Evolutionary conservation across 805 yeast species (phyloP), one percentile per base, ranked within the genome.

Genomic region (Metschnikowia peoriensis): DNA sequence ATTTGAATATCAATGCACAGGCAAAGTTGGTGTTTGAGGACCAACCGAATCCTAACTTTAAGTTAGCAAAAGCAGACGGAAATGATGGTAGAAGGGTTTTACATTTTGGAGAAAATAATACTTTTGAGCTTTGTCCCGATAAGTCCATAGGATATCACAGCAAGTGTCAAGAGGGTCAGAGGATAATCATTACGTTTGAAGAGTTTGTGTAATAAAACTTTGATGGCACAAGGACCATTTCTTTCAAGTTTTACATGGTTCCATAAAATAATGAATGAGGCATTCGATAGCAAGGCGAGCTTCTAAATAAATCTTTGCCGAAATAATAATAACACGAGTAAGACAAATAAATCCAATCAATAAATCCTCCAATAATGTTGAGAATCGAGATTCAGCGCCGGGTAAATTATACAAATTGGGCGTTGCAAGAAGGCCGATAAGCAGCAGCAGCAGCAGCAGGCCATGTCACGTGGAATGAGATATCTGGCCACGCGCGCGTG

Each of bases 401-500:
- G 27, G 29, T 12, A 6, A n/a, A 8, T 17, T 12, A 10, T 22
- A 8, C 10, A 22, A 6, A 7, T 41, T 28, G 44, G 10, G 22
- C 22, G 22, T 29, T 9, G 11, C 37, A 29, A n/a, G 29, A 41
- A 41, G 12, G 12, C 35, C 14, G 35, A 12, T 10, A 12, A 32
- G 10, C 10, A 32, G 35, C 22, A 42, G 51, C 51, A 32, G 10
- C 10, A 32, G 35, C 22, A 42, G 51, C 51, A 48, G 51, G 46
- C 46, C 46, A 48, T 48, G 38, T 48, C 51, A 48, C 51, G 51
- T 48, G 51, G 27, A 15, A 48, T 48, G 37, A 48, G 51, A 28
- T 7, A 10, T 46, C 38, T 12, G 35, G 44, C 32, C 29, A 22
- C 43, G 29, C 12, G 10, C 10, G 22, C 16, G 14, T 14, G 29